Percentiles rank a stretch among this genome's conserved stretches.
Conservation (phyloP, 768 basidiomycete genomes). For the Boletus patriciae region DNA sequence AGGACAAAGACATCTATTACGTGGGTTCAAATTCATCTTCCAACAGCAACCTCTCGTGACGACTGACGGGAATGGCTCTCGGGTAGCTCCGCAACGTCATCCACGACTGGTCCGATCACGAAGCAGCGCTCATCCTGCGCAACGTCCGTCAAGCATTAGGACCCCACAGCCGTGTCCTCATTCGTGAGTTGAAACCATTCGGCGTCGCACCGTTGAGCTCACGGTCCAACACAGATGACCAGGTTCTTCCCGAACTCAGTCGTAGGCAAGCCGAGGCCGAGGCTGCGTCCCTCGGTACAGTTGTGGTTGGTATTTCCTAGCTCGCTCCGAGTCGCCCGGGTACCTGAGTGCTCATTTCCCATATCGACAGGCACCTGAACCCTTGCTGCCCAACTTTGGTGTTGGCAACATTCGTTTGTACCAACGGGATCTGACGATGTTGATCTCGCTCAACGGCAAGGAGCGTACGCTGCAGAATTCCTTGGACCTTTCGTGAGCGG, state of each 20-base stretch:
- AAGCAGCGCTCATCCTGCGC: conserved; percentile 26
- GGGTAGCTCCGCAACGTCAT: conserved; percentile 26
- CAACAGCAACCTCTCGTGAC: neutral
- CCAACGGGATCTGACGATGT: conserved; percentile 34
- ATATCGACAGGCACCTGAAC: conserved; percentile 33
- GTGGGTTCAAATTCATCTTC: conserved; percentile 15
- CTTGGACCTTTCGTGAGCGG: conserved; percentile 30
- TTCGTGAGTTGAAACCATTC: conserved; percentile 24
- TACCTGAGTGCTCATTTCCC: neutral
- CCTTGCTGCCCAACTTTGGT: conserved; percentile 35
- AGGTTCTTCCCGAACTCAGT: conserved; percentile 18
- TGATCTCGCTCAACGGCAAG: conserved; percentile 31
- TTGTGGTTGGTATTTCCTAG: conserved; percentile 13
- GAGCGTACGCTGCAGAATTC: conserved; percentile 34
- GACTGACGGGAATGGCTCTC: neutral
- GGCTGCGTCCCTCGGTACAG: conserved; percentile 9
- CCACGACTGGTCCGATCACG: conserved; percentile 37
- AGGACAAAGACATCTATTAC: conserved; percentile 34
- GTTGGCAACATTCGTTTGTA: conserved; percentile 31
- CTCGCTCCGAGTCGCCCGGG: neutral
- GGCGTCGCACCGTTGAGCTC: neutral
- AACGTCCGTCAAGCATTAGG: conserved; percentile 33
- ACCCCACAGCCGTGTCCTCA: conserved; percentile 31
- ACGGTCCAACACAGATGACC: conserved; percentile 20
- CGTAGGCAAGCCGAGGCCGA: conserved; percentile 16